Percentiles rank a stretch among this genome's conserved stretches.
Conservation (phyloP, 129 eudicot genomes). For the Glebionis coronaria region DNA sequence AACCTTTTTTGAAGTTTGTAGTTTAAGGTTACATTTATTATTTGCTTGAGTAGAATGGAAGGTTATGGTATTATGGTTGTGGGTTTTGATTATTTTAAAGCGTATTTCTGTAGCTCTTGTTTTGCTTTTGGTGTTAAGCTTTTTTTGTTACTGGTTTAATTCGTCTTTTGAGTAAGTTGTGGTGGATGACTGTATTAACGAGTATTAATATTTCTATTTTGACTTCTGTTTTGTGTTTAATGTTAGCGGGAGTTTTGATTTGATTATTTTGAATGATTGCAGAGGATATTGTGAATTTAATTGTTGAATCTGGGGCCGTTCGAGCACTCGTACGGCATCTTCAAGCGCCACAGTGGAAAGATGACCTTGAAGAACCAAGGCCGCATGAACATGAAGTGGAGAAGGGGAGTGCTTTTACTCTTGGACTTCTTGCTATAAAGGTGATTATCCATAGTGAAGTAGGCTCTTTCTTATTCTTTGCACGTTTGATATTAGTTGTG, state of each 20-base stretch:
- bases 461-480: neutral
- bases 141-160: constrained; percentile 7
- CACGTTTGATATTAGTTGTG: constrained; percentile 16
- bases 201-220: neutral
- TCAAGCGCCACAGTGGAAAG: constrained; percentile 40
- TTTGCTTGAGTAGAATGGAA: neutral
- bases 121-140: too few species aligned
- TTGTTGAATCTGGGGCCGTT: constrained; percentile 57
- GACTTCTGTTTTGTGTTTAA: constrained; percentile 1
- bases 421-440: constrained; percentile 67
- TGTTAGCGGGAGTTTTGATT: constrained; percentile 20
- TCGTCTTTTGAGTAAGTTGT: constrained; percentile 1
- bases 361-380: constrained; percentile 25
- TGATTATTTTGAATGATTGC: constrained; percentile 15
- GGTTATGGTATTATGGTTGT: neutral
- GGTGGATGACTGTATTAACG: constrained; percentile 14
- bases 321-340: constrained; percentile 53
- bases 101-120: too few species aligned
- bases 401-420: constrained; percentile 60
- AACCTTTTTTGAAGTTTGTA: neutral
- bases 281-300: constrained; percentile 56
- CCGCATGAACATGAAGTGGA: constrained; percentile 61
- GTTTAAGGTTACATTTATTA: neutral
- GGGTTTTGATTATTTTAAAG: neutral
- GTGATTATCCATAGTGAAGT: constrained; percentile 19